Evolutionary conservation across 2,329 filamentous ascomycete genomes (phyloP).

Genomic region (Ceratocystis colombiana): DNA sequence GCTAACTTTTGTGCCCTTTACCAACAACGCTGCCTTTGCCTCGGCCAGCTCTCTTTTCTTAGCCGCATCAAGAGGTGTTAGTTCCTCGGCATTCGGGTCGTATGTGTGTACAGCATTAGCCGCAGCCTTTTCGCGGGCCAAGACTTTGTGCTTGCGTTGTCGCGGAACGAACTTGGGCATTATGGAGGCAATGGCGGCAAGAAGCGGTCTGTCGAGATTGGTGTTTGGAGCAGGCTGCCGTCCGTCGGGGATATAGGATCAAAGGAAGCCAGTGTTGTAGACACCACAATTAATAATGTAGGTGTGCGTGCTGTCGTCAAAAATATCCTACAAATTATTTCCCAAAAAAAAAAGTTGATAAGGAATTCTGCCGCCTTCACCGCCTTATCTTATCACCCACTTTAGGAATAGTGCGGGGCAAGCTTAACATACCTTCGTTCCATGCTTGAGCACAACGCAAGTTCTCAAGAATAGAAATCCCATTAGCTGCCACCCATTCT

Average conservation of each 20-base stretch:
- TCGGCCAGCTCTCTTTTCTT: conserved; percentile 41
- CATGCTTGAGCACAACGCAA: too few relatives aligned
- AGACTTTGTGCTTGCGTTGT: conserved; percentile 57
- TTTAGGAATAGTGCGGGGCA: conserved; percentile 34
- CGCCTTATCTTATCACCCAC: conserved; percentile 26
- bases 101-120: conserved; percentile 34
- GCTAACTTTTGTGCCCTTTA: conserved; percentile 49
- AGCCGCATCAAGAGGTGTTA: conserved; percentile 34
- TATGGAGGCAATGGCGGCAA: conserved; percentile 9
- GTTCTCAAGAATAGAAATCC: not conserved
- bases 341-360: conserved; percentile 23
- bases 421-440: not conserved
- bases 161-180: conserved; percentile 46
- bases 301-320: not conserved
- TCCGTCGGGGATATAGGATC: too few relatives aligned
- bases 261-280: too few relatives aligned
- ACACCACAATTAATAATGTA: too few relatives aligned
- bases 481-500: not conserved
- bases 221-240: too few relatives aligned
- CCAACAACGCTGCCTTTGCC: conserved; percentile 46
- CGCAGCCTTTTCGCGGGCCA: conserved; percentile 50
- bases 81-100: conserved; percentile 34
- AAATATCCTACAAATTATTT: not conserved
- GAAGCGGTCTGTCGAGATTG: too few relatives aligned
- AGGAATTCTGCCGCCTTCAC: conserved; percentile 32